Evolutionary conservation across 805 yeast species (phyloP).

Genomic region (Barnettozyma californica): DNA sequence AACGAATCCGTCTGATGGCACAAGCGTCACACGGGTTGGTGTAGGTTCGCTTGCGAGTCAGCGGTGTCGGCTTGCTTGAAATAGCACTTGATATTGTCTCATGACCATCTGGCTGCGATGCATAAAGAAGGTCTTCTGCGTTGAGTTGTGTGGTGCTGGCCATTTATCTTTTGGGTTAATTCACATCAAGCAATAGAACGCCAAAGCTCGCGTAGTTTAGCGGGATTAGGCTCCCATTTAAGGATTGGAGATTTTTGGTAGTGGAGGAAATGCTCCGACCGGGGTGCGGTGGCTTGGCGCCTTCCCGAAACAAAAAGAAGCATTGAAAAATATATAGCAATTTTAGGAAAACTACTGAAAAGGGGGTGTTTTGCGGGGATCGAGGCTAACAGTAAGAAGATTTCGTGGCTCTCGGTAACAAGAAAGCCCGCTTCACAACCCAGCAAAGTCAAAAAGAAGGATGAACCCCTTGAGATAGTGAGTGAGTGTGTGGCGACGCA

Average conservation of each 20-base stretch:
- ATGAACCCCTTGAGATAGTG: no score
- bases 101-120: not conserved
- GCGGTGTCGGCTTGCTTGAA: not conserved
- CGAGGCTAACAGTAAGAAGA: no score
- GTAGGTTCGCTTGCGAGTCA: constrained; percentile 6
- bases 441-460: no score
- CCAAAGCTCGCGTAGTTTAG: not conserved
- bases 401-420: not conserved
- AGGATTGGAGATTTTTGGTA: not conserved
- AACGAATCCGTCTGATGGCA: constrained; percentile 24
- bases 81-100: not conserved
- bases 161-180: not conserved
- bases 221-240: not conserved
- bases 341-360: not conserved
- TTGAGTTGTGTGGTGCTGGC: not conserved
- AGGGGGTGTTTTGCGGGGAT: not conserved
- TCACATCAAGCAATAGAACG: not conserved
- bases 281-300: not conserved
- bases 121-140: not conserved
- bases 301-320: not conserved
- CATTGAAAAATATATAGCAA: not conserved
- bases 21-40: constrained; percentile 24
- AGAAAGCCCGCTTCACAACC: no score
- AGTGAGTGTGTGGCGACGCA: no score
- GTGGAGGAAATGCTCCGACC: not conserved